Conservation (phyloP, 805 yeast species). For the Starmerella vaccinii region DNA sequence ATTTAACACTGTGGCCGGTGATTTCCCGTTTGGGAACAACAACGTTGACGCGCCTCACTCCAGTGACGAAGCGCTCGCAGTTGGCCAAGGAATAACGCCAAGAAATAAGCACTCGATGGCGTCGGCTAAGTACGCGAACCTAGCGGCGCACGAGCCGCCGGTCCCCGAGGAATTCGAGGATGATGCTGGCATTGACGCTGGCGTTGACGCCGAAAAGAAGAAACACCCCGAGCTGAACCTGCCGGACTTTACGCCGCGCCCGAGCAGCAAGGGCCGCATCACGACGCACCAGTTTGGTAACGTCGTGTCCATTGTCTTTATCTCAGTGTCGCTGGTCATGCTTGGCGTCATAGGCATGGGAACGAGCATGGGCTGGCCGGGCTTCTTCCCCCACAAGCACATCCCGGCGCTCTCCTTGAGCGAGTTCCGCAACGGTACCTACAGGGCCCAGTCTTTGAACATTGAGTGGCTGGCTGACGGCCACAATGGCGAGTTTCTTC, state of each 20-base stretch:
- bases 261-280: neutral
- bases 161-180: neutral
- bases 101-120: neutral
- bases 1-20: neutral
- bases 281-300: constrained; percentile 1
- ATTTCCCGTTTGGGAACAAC: constrained; percentile 3
- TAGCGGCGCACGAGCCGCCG: neutral
- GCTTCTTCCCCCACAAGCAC: neutral
- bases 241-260: neutral
- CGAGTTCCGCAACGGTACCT: constrained; percentile 22
- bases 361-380: neutral
- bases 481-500: constrained; percentile 19
- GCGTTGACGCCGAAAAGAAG: neutral
- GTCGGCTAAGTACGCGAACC: neutral
- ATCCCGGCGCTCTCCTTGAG: constrained; percentile 14
- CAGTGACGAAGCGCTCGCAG: too few relatives aligned
- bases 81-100: too few relatives aligned
- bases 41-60: too few relatives aligned
- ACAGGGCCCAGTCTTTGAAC: constrained; percentile 1
- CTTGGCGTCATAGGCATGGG: neutral
- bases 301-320: neutral
- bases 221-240: neutral
- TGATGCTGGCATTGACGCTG: neutral
- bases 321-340: neutral
- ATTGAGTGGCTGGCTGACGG: constrained; percentile 23